These are phyloP conservation scores for Diaporthe nobilis DNA, from an alignment of 2,329 filamentous ascomycete species.

Conservation along the genomic window DNA sequence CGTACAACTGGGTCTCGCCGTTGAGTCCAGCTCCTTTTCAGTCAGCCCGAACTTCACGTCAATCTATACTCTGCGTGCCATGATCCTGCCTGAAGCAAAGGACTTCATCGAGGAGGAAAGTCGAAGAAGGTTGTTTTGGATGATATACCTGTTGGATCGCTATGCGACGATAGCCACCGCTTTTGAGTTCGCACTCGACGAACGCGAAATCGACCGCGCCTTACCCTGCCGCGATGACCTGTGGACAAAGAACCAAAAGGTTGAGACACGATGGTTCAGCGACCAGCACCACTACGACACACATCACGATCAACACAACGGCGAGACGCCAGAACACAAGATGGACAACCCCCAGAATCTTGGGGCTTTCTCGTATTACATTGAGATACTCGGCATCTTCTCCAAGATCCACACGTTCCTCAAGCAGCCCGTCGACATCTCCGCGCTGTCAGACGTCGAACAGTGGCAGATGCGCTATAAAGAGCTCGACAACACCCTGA, in stretches of 20 bases:
- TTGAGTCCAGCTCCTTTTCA: slow-evolving; percentile 84
- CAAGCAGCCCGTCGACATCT: slow-evolving; percentile 91
- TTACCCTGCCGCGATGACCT: slow-evolving; percentile 90
- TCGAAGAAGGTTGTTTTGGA: slow-evolving; percentile 89
- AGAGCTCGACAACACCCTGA: slow-evolving; percentile 84
- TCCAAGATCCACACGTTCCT: slow-evolving; percentile 91
- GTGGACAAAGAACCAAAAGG: slow-evolving; percentile 85
- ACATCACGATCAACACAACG: slow-evolving; percentile 37
- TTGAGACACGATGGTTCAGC: slow-evolving; percentile 88
- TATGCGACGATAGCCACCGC: slow-evolving; percentile 93
- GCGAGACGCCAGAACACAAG: slow-evolving; percentile 68
- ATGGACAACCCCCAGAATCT: slow-evolving; percentile 83
- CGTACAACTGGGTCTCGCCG: slow-evolving; percentile 87
- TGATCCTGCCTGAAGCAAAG: slow-evolving; percentile 84
- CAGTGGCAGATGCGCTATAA: slow-evolving; percentile 91
- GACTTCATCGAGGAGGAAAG: slow-evolving; percentile 94
- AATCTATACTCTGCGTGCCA: slow-evolving; percentile 89
- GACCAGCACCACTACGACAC: slow-evolving; percentile 37
- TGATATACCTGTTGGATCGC: slow-evolving; percentile 90
- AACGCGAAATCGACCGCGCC: slow-evolving; percentile 89
- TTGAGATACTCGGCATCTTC: slow-evolving; percentile 89
- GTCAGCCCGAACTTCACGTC: slow-evolving; percentile 85
- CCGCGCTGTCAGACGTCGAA: slow-evolving; percentile 86
- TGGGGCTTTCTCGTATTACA: slow-evolving; percentile 90
- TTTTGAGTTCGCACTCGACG: slow-evolving; percentile 91